Conservation (phyloP, 1,284 basidiomycete species). For the Neonothopanus nambi region DNA sequence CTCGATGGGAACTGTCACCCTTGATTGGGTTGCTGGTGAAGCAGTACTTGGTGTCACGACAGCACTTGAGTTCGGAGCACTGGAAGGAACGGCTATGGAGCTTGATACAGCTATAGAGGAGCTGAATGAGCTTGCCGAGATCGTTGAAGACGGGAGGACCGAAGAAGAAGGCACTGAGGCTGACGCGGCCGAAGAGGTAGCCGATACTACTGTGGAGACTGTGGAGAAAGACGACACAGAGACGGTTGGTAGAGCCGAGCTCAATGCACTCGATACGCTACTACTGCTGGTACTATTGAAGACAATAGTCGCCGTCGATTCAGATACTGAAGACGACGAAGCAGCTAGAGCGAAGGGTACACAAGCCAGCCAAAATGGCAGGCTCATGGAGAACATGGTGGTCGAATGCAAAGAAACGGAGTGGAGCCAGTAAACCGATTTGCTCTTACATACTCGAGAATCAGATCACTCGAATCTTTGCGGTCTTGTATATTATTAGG, state of each 20-base stretch:
- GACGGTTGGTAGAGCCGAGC: neutral
- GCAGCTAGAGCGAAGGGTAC: constrained; percentile 1
- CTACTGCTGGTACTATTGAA: neutral
- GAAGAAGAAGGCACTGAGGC: neutral
- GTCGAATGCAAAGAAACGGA: neutral
- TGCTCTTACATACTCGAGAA: too few relatives aligned
- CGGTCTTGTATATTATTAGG: too few relatives aligned
- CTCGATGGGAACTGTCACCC: constrained; percentile 26
- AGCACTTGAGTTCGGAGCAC: neutral
- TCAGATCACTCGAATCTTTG: too few relatives aligned
- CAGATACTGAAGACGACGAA: neutral
- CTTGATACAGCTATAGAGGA: neutral
- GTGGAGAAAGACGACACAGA: neutral
- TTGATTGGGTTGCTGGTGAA: constrained; percentile 1
- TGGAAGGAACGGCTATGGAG: neutral
- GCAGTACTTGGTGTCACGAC: neutral
- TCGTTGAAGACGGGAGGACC: neutral
- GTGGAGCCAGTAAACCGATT: too few relatives aligned
- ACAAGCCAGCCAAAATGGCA: constrained; percentile 2
- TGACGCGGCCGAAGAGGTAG: neutral
- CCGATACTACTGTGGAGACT: neutral
- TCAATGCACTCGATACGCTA: neutral
- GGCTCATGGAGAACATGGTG: constrained; percentile 2
- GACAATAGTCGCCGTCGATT: neutral
- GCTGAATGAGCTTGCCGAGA: neutral